A percentile compares a stretch with the other conserved stretches of the same genome.
Evolutionary conservation across 176 grass and related monocot genomes (phyloP).

Genomic region (Tuctoria greenei): DNA sequence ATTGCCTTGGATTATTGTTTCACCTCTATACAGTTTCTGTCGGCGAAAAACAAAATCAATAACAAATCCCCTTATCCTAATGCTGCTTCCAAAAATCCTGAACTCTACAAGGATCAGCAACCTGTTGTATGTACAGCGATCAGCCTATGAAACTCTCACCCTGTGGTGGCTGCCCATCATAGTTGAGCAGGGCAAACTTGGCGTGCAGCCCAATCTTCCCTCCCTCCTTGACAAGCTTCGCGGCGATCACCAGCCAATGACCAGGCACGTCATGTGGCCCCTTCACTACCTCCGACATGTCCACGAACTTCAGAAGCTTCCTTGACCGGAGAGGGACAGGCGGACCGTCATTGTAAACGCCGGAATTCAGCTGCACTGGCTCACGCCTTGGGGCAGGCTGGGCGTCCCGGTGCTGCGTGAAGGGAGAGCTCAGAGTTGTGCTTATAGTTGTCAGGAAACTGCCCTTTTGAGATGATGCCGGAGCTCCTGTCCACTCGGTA

Average conservation of each 20-base stretch:
- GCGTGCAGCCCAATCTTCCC: slow-evolving; percentile 75
- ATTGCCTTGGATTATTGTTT: background rate
- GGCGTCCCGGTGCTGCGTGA: slow-evolving; percentile 48
- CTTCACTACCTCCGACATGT: slow-evolving; percentile 82
- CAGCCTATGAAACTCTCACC: slow-evolving; percentile 10
- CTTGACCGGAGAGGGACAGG: slow-evolving; percentile 81
- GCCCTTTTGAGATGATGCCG: slow-evolving; percentile 73
- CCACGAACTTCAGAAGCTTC: slow-evolving; percentile 87
- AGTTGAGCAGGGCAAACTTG: slow-evolving; percentile 78
- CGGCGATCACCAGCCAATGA: slow-evolving; percentile 77
- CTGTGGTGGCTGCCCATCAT: slow-evolving; percentile 27
- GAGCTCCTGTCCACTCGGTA: slow-evolving; percentile 65
- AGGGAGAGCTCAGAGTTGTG: slow-evolving; percentile 80
- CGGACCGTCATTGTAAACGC: slow-evolving; percentile 84
- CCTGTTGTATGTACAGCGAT: slow-evolving; percentile 12
- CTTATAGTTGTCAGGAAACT: slow-evolving; percentile 89
- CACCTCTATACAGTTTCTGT: slow-evolving; percentile 31
- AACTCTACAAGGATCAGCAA: slow-evolving; percentile 30
- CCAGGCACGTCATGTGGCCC: slow-evolving; percentile 83
- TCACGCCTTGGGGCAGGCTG: slow-evolving; percentile 50
- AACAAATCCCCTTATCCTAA: slow-evolving; percentile 28
- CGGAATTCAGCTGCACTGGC: slow-evolving; percentile 83
- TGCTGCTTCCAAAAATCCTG: slow-evolving; percentile 33
- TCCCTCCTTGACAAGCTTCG: slow-evolving; percentile 65
- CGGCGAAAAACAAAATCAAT: background rate